phyloP scores from a whole-genome alignment of 148 eudicot species.

The Polygonum maritimum region DNA sequence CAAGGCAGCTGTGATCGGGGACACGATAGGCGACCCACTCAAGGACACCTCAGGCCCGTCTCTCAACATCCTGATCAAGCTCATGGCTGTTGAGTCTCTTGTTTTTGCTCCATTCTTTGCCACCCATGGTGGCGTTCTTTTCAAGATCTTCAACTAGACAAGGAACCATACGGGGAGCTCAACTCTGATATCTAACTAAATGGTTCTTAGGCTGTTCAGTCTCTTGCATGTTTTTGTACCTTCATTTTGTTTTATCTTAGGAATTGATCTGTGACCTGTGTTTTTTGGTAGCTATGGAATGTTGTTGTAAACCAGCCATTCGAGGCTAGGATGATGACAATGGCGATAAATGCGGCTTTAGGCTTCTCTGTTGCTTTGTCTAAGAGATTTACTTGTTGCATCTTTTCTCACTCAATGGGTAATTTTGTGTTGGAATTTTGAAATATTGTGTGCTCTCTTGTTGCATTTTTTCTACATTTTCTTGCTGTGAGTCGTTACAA shows the following conservation, averaged over 20 bases:
- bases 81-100: conserved; percentile 85
- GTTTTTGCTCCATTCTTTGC: conserved; percentile 92
- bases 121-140: conserved; percentile 47
- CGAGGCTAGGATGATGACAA: neutral
- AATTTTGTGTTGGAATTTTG: neutral
- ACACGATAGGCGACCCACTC: conserved; percentile 77
- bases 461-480: too few relatives aligned
- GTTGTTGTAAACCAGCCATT: neutral
- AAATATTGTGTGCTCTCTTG: neutral
- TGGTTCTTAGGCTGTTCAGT: neutral
- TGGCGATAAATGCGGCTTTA: conserved; percentile 3
- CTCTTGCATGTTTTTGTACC: neutral
- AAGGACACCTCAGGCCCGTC: conserved; percentile 90
- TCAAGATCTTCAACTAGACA: conserved; percentile 12
- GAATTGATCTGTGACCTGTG: neutral
- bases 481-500: too few relatives aligned
- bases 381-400: neutral
- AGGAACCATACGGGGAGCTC: neutral
- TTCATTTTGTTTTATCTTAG: neutral
- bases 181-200: neutral
- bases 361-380: neutral
- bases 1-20: conserved; percentile 91
- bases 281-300: neutral
- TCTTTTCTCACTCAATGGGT: neutral
- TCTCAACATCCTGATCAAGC: conserved; percentile 79